Evolutionary conservation across 2,329 filamentous ascomycete genomes (phyloP), one percentile per base, ranked within the genome.

Genomic region (Penicillium verrucosum): DNA sequence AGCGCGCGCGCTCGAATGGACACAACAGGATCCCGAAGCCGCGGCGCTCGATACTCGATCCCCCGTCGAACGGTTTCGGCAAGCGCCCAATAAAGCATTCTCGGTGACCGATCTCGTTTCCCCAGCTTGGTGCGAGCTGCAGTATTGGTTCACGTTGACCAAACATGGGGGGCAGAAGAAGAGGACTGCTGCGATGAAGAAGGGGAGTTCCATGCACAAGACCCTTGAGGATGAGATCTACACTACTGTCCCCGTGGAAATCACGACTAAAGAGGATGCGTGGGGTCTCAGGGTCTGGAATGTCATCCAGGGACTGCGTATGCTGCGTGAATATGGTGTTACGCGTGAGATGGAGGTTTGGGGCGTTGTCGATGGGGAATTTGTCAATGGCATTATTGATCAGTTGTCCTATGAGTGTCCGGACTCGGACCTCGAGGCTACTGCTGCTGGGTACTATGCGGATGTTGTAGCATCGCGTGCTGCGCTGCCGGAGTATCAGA

Each of bases 41-140:
- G 36, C 60, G 3, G 66, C 67, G 32, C 43, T 66, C 14, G 82
- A 86, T 68, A 71, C 71, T 9, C 77, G 81, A 58, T 80, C 85
- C 9, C 92, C 92, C 0, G 76, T 97, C 2, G 82, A 91, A 60
- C 85, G 89, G 34, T 96, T 96, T 66, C 87, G 92, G 37, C 85
- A 85, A 1, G 86, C 83, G 54, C 90, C 90, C 0, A 87, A 82
- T 68, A 93, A 90, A 69, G 85, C 89, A 0, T 81, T 97, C 8
- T 91, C 89, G 0, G 94, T 97, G 1, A 92, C 90, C 2, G 94
- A 99, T 72, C 77, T 97, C 25, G 85, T 92, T 0, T 89, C 90
- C 1, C 92, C 92, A 2, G 88, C 92, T 8, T 99, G 94, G 94
- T 99, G 94, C 72, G 93, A 99, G 74, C 74, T 97, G 57, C 92